A percentile compares a stretch with the other conserved stretches of the same genome.
These are phyloP conservation scores for Globisporangium alternatum DNA, from an alignment of 352 stramenopile species.

Conservation along the genomic window DNA sequence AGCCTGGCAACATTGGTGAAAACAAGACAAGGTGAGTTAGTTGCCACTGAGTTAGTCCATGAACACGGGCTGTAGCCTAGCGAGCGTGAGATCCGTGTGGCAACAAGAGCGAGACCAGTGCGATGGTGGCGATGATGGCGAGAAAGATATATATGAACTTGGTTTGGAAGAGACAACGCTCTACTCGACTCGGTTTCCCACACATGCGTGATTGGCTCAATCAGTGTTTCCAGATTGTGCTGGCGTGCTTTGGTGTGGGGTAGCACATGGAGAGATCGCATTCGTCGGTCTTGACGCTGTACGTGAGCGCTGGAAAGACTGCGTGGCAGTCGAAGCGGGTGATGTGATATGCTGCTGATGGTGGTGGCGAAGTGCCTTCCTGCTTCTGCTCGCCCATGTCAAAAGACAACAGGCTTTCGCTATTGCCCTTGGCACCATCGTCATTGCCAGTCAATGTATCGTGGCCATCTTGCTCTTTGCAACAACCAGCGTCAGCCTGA, in stretches of 20 bases:
- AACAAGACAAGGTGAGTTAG: not conserved
- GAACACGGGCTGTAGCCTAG: not conserved
- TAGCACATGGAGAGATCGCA: not conserved
- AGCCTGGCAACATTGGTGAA: not conserved
- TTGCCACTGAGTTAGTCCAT: not conserved
- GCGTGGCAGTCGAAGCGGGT: not conserved
- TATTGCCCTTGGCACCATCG: too few relatives aligned
- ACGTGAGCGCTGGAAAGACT: conserved; percentile 8
- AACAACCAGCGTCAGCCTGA: not conserved
- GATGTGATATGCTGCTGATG: not conserved
- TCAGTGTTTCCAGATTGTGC: too few relatives aligned
- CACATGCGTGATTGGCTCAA: too few relatives aligned
- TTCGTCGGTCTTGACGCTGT: conserved; percentile 4
- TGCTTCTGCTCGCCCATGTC: not conserved
- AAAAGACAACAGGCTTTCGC: too few relatives aligned
- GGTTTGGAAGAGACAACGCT: too few relatives aligned
- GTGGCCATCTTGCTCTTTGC: too few relatives aligned
- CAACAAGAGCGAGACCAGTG: too few relatives aligned
- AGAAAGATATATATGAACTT: too few relatives aligned
- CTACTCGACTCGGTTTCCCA: too few relatives aligned
- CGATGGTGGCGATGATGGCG: too few relatives aligned
- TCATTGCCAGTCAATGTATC: too few relatives aligned
- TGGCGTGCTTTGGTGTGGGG: not conserved
- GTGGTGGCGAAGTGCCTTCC: not conserved
- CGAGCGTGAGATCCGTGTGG: too few relatives aligned